A percentile compares a stretch with the other conserved stretches of the same genome.
These are phyloP conservation scores for Populus trichocarpa DNA, from an alignment of 441 rosid genomes.

Conservation along the genomic window DNA sequence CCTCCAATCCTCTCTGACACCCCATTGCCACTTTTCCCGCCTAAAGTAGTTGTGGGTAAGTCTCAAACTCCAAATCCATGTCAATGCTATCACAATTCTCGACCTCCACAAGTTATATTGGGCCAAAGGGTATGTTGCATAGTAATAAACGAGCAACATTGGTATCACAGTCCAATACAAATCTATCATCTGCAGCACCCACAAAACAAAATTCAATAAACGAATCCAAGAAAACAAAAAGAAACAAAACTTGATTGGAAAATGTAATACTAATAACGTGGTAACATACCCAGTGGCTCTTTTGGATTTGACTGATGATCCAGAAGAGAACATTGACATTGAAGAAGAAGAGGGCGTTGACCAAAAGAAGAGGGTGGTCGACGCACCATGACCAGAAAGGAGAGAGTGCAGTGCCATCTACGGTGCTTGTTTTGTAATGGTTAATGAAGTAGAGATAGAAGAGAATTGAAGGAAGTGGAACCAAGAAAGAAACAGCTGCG, in stretches of 20 bases:
- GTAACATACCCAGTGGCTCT: slow-evolving; percentile 77
- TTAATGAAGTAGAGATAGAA: slow-evolving; percentile 61
- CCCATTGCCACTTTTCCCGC: slow-evolving; percentile 97
- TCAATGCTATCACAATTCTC: slow-evolving; percentile 46
- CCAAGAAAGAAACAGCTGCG: slow-evolving; percentile 59
- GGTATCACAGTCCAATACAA: slow-evolving; percentile 95
- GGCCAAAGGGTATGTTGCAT: slow-evolving; percentile 61
- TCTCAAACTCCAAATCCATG: slow-evolving; percentile 85
- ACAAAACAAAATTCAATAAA: background rate
- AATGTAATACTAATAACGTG: background rate
- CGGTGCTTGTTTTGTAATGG: slow-evolving; percentile 8
- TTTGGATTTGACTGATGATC: slow-evolving; percentile 67
- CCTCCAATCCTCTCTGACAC: slow-evolving; percentile 94
- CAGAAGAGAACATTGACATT: slow-evolving; percentile 91
- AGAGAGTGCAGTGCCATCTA: slow-evolving; percentile 20
- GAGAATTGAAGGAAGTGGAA: slow-evolving; percentile 72
- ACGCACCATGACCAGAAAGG: slow-evolving; percentile 65
- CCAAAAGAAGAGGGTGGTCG: slow-evolving; percentile 71
- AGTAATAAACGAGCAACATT: slow-evolving; percentile 74
- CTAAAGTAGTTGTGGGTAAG: slow-evolving; percentile 82
- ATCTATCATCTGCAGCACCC: slow-evolving; percentile 70
- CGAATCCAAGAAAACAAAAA: background rate
- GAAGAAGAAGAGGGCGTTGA: slow-evolving; percentile 79
- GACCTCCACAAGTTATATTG: slow-evolving; percentile 65
- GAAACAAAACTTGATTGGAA: background rate